A percentile compares a stretch with the other conserved stretches of the same genome.
Conservation (phyloP, 805 yeast species). For the Jamesozyma jinghongensis region DNA sequence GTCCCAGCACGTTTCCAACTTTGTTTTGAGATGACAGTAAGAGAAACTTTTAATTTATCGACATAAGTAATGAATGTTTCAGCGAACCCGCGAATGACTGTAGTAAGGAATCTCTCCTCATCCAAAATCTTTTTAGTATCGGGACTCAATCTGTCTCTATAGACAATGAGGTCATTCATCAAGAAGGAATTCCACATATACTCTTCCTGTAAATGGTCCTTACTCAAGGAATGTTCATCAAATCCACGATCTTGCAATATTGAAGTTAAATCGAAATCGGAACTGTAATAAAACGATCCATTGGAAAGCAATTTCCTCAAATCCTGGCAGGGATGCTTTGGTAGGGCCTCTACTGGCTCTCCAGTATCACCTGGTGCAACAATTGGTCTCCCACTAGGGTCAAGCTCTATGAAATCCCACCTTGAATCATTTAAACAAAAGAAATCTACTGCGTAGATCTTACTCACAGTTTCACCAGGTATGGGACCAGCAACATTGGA, state of each 20-base stretch:
- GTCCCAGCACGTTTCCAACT: conserved; percentile 97
- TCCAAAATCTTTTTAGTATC: conserved; percentile 54
- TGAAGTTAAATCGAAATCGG: conserved; percentile 88
- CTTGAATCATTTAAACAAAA: conserved; percentile 57
- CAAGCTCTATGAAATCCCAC: conserved; percentile 78
- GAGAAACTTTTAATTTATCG: conserved; percentile 33
- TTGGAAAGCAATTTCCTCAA: conserved; percentile 67
- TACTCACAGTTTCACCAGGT: conserved; percentile 66
- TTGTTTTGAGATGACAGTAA: conserved; percentile 84
- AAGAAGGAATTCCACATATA: conserved; percentile 96
- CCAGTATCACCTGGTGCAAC: conserved; percentile 15
- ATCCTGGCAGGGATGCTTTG: conserved; percentile 78
- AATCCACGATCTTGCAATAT: conserved; percentile 69
- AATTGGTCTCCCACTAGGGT: conserved; percentile 46
- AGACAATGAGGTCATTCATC: conserved; percentile 70
- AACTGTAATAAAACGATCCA: conserved; percentile 88
- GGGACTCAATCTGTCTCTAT: conserved; percentile 58
- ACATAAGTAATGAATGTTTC: conserved; percentile 48
- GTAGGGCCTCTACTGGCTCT: conserved; percentile 20
- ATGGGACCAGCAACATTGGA: conserved; percentile 74
- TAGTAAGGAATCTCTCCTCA: conserved; percentile 70
- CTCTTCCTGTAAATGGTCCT: conserved; percentile 60
- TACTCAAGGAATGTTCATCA: conserved; percentile 35
- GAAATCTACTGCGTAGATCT: conserved; percentile 78
- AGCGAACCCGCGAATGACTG: conserved; percentile 93